These are phyloP conservation scores for Selaginella tamariscina DNA, from an alignment of 75 land plant species.

Conservation along the genomic window DNA sequence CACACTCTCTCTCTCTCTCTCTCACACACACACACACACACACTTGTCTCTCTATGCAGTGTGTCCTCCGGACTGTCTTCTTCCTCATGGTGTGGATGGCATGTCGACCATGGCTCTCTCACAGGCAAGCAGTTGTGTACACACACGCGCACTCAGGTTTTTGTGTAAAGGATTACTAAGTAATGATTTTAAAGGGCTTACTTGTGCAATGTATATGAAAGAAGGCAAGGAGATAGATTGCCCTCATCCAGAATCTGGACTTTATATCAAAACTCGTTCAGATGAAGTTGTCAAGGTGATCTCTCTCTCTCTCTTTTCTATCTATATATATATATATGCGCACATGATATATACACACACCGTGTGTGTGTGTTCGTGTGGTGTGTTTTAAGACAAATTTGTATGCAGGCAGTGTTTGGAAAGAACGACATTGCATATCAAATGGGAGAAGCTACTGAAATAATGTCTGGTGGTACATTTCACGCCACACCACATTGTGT, in stretches of 20 bases:
- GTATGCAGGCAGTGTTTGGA: constrained; percentile 53
- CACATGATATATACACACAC: too few species aligned
- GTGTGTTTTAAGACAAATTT: neutral
- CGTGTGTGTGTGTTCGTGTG: too few species aligned
- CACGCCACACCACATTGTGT: constrained; percentile 97
- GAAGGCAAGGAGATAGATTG: constrained; percentile 44
- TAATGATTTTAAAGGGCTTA: constrained; percentile 76
- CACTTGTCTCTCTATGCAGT: constrained; percentile 19
- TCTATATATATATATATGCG: too few species aligned
- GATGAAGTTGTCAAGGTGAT: constrained; percentile 67
- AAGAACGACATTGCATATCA: constrained; percentile 86
- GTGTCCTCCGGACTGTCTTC: neutral
- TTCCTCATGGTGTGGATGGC: constrained; percentile 99
- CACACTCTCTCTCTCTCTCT: neutral
- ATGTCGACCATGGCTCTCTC: constrained; percentile 87
- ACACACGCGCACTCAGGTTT: too few species aligned
- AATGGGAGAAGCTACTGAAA: constrained; percentile 87
- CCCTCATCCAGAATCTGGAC: constrained; percentile 77
- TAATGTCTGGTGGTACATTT: constrained; percentile 60
- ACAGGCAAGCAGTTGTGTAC: constrained; percentile 83
- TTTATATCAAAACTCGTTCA: constrained; percentile 60
- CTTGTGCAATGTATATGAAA: constrained; percentile 72
- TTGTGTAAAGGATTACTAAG: too few species aligned
- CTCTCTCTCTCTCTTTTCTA: too few species aligned
- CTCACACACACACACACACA: neutral